Conservation (phyloP, 139 green algal genomes). For the Haematococcus lacustris region DNA sequence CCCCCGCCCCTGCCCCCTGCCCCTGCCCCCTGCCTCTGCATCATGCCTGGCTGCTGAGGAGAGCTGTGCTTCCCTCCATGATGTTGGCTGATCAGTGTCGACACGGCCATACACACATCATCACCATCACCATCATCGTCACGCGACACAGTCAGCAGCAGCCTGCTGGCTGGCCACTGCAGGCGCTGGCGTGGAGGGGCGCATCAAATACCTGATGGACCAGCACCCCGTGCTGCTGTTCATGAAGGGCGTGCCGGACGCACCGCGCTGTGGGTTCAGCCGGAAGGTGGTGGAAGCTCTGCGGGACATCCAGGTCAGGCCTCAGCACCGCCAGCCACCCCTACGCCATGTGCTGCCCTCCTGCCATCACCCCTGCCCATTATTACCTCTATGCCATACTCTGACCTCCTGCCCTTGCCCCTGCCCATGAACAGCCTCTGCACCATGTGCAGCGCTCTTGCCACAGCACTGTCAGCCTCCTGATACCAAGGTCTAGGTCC, state of each 20-base stretch:
- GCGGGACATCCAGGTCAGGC: neutral
- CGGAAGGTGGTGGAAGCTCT: slow-evolving; percentile 15
- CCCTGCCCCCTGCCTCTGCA: too few relatives aligned
- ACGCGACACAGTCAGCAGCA: too few relatives aligned
- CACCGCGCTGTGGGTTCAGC: slow-evolving; percentile 87
- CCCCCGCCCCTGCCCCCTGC: too few relatives aligned
- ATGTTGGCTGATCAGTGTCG: too few relatives aligned
- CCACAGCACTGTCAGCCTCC: neutral
- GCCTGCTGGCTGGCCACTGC: too few relatives aligned
- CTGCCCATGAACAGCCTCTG: neutral
- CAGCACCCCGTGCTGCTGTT: slow-evolving; percentile 27
- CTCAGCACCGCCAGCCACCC: neutral
- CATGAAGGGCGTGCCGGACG: slow-evolving; percentile 77
- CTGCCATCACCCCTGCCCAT: neutral
- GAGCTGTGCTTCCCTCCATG: too few relatives aligned
- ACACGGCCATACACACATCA: too few relatives aligned
- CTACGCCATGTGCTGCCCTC: neutral
- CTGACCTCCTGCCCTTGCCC: neutral
- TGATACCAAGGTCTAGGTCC: neutral
- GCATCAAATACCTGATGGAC: slow-evolving; percentile 45
- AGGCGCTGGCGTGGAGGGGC: neutral
- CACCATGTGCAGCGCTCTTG: neutral
- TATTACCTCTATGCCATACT: neutral
- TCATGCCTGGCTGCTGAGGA: too few relatives aligned
- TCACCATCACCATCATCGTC: too few relatives aligned